Evolutionary conservation across 2,329 filamentous ascomycete species (phyloP).

Genomic region (Rhinocladiella mackenziei): DNA sequence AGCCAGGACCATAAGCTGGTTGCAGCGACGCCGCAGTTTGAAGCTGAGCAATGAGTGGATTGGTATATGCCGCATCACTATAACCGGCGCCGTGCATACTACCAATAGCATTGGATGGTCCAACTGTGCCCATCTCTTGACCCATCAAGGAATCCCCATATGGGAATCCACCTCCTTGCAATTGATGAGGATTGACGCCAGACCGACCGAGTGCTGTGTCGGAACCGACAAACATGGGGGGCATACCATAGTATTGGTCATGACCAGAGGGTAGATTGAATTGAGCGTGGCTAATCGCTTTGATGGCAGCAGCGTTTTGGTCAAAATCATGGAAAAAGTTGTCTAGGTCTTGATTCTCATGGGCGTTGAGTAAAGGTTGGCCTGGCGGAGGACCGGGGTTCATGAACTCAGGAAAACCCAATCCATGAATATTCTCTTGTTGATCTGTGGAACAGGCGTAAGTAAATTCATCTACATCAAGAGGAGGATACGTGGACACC

Average conservation of each 20-base stretch:
- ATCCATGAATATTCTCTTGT: conserved; percentile 27
- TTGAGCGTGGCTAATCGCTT: conserved; percentile 15
- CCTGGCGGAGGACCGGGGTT: conserved; percentile 25
- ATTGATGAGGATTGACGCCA: conserved; percentile 18
- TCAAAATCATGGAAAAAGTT: conserved; percentile 29
- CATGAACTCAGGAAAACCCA: conserved; percentile 28
- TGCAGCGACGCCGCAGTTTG: conserved; percentile 19
- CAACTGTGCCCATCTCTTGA: conserved; percentile 15
- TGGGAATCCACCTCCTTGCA: conserved; percentile 18
- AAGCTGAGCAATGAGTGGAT: conserved; percentile 14
- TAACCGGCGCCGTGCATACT: conserved; percentile 13
- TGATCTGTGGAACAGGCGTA: conserved; percentile 21
- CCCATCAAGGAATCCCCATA: conserved; percentile 14
- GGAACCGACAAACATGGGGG: conserved; percentile 27
- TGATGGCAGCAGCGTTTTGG: conserved; percentile 18
- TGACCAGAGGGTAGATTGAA: conserved; percentile 17
- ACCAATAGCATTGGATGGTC: conserved; percentile 8
- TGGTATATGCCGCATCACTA: conserved; percentile 8
- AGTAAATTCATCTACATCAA: conserved; percentile 8
- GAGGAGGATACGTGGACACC: conserved; percentile 4
- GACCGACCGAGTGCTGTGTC: conserved; percentile 22
- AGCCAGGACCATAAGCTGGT: conserved; percentile 17
- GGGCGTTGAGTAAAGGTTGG: conserved; percentile 28
- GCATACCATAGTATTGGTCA: conserved; percentile 25
- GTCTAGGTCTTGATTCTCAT: conserved; percentile 27